A percentile compares a stretch with the other conserved stretches of the same genome.
Evolutionary conservation across 1,284 basidiomycete genomes (phyloP).

Genomic region (Xerocomus nothofagi): DNA sequence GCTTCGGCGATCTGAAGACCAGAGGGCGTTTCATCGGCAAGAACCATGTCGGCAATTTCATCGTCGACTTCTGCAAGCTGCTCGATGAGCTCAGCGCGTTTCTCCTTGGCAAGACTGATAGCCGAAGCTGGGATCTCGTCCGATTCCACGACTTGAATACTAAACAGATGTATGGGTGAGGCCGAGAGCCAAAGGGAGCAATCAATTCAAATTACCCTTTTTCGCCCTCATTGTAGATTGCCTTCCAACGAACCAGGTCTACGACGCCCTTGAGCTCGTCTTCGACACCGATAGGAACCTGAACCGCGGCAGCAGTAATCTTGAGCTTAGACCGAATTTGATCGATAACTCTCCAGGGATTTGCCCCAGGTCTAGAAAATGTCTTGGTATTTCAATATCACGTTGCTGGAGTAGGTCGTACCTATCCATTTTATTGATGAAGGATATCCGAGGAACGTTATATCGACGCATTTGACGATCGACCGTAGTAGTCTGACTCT

Average conservation of each 20-base stretch:
- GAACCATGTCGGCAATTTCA: conserved; percentile 86
- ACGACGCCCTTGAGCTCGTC: conserved; percentile 88
- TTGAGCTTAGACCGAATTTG: conserved; percentile 93
- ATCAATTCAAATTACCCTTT: conserved; percentile 73
- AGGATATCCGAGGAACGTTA: conserved; percentile 92
- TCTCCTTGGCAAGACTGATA: conserved; percentile 71
- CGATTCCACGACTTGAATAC: conserved; percentile 78
- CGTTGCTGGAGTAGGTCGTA: conserved; percentile 28
- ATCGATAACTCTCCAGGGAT: conserved; percentile 92
- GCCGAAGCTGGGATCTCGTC: conserved; percentile 87
- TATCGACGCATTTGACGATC: conserved; percentile 99
- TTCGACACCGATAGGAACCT: conserved; percentile 94
- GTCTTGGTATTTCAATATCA: background rate
- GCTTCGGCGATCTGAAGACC: conserved; percentile 78
- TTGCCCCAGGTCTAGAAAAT: conserved; percentile 80
- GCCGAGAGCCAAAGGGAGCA: background rate
- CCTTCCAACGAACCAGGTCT: conserved; percentile 93
- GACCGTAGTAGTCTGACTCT: conserved; percentile 98
- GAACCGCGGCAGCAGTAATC: conserved; percentile 93
- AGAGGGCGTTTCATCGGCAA: conserved; percentile 81
- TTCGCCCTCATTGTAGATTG: conserved; percentile 91
- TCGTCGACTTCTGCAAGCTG: conserved; percentile 97
- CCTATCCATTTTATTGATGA: conserved; percentile 99
- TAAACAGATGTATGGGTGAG: conserved; percentile 32
- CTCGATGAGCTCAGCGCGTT: conserved; percentile 91